These are phyloP conservation scores for Cystobasidium slooffiae DNA, from an alignment of 1,284 basidiomycete species.

Conservation along the genomic window DNA sequence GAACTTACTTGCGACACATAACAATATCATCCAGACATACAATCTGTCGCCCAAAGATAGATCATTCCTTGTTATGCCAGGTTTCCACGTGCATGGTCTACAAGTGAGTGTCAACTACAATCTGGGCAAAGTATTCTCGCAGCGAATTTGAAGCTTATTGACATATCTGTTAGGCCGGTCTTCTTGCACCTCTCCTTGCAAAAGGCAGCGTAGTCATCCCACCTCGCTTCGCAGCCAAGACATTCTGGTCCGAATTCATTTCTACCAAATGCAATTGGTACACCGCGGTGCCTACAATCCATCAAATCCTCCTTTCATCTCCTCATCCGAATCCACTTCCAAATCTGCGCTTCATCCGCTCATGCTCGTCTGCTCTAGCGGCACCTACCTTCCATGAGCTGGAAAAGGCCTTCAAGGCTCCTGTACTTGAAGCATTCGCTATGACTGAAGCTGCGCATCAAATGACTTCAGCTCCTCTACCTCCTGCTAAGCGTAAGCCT, in stretches of 20 bases:
- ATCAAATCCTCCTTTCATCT: conserved; percentile 60
- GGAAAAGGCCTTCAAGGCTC: conserved; percentile 60
- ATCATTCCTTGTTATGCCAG: conserved; percentile 68
- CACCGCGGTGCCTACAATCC: conserved; percentile 61
- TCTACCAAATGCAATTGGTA: conserved; percentile 64
- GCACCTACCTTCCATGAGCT: conserved; percentile 59
- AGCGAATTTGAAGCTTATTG: conserved; percentile 57
- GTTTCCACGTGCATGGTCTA: conserved; percentile 66
- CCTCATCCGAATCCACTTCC: conserved; percentile 58
- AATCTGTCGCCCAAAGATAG: conserved; percentile 60
- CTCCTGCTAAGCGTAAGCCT: conserved; percentile 57
- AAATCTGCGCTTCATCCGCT: conserved; percentile 61
- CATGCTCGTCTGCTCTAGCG: conserved; percentile 60
- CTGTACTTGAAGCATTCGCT: conserved; percentile 61
- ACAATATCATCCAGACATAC: conserved; percentile 66
- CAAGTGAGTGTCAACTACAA: not conserved
- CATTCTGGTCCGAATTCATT: conserved; percentile 67
- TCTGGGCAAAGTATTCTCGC: not conserved
- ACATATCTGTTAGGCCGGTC: conserved; percentile 59
- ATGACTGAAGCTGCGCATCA: conserved; percentile 60
- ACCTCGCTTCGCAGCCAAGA: conserved; percentile 64
- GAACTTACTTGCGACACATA: conserved; percentile 66
- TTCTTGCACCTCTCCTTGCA: conserved; percentile 66
- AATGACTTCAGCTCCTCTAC: conserved; percentile 58
- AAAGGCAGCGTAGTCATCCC: conserved; percentile 68